Percentiles rank a stretch among this genome's conserved stretches.
phyloP scores from a whole-genome alignment of 495 filamentous ascomycete species.

The Amorphotheca resinae region DNA sequence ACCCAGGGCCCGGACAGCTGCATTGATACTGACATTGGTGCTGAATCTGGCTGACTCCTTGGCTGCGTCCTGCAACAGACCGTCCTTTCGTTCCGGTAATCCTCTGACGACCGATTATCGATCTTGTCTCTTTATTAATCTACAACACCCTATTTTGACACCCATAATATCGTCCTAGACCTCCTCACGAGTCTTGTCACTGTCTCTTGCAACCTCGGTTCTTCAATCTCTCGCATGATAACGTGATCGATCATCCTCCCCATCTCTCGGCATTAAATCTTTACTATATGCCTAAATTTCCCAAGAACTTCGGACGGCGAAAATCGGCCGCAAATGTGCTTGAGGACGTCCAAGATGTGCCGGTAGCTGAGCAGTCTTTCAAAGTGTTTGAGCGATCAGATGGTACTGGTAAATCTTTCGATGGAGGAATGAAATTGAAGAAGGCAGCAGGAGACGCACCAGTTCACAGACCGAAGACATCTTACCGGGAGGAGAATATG shows the following conservation, averaged over 20 bases:
- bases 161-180: too few relatives aligned
- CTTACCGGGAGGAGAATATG: conserved; percentile 39
- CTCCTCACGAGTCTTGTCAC: too few relatives aligned
- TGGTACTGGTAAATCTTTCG: conserved; percentile 32
- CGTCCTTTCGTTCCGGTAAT: conserved; percentile 7
- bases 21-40: conserved; percentile 8
- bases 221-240: background rate
- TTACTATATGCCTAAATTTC: conserved; percentile 52
- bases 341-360: conserved; percentile 39
- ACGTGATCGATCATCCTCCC: background rate
- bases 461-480: conserved; percentile 19
- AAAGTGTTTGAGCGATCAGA: conserved; percentile 47
- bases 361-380: conserved; percentile 32
- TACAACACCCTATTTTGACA: background rate
- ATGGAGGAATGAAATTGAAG: conserved; percentile 31
- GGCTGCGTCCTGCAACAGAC: background rate
- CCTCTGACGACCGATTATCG: conserved; percentile 1
- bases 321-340: conserved; percentile 56
- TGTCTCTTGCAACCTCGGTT: too few relatives aligned
- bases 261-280: background rate
- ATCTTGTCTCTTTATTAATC: background rate
- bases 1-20: conserved; percentile 11
- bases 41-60: conserved; percentile 11
- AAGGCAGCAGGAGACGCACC: conserved; percentile 29
- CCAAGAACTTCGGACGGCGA: conserved; percentile 48